phyloP scores from a whole-genome alignment of 78 protist genomes.

The Pigoraptor vietnamica region DNA sequence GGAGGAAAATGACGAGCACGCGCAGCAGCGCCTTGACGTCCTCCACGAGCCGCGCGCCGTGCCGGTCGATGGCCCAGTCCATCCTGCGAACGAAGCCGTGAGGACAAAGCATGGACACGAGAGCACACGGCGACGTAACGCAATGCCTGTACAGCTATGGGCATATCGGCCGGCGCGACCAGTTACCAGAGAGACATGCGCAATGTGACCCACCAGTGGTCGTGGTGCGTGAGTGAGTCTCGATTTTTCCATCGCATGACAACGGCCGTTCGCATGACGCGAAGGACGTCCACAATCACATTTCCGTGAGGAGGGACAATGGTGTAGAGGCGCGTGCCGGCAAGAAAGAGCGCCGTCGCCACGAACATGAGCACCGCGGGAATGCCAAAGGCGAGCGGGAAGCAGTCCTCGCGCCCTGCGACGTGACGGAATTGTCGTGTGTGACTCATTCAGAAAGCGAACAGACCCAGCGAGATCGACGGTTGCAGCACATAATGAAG shows the following conservation, averaged over 20 bases:
- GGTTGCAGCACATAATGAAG: too few species aligned
- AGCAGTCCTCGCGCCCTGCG: not conserved
- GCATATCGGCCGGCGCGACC: too few species aligned
- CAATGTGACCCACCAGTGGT: not conserved
- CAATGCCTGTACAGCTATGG: too few species aligned
- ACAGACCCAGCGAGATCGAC: too few species aligned
- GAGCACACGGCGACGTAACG: not conserved
- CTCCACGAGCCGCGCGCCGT: not conserved
- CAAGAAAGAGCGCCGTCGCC: slow-evolving; percentile 21
- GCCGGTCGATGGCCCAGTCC: not conserved
- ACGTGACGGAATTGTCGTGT: too few species aligned
- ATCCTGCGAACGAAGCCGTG: too few species aligned
- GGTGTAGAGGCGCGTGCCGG: slow-evolving; percentile 29
- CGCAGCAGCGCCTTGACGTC: not conserved
- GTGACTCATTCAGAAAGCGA: too few species aligned
- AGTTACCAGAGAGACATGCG: not conserved
- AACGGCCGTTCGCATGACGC: not conserved
- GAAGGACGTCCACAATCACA: not conserved
- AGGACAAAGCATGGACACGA: not conserved
- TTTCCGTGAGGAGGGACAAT: not conserved
- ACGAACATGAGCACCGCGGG: slow-evolving; percentile 51
- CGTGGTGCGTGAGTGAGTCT: not conserved
- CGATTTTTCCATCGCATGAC: not conserved
- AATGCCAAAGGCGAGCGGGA: slow-evolving; percentile 60
- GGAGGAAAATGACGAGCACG: slow-evolving; percentile 14